Base-by-base conservation (phyloP, 2,329 filamentous ascomycete species). In the Orbilia quercus region DNA sequence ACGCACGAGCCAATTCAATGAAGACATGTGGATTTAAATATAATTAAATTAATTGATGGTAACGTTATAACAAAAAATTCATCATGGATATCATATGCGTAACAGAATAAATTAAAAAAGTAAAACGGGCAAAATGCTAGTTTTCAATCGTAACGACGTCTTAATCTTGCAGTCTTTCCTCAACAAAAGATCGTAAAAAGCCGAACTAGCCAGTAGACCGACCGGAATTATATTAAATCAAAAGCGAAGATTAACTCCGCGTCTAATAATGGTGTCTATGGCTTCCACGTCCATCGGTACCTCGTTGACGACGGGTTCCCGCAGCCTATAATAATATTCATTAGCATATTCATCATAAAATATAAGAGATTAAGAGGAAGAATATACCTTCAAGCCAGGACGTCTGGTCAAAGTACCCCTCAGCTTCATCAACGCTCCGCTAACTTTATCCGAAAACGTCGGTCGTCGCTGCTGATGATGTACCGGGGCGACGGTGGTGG, bases 371-470 rank as follows among this genome's bases (percentile, higher is more conserved):
- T 18, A 51, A 62, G 2, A 42, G 9, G n/a, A 48, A 14, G 7
- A 67, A 18, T 16, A 36, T 50, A 87, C 87, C 88, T 93, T 93
- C 76, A 90, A 82, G 22, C 88, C 91, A 1, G 90, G 89, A 42
- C 87, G 84, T 51, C 86, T 81, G 0, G 89, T 92, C 66, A 94
- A 79, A 60, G 83, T 86, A 6, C 91, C 91, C 80, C 87, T 88
- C 75, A 94, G 81, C 82, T 86, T 91, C 82, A 91, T 84, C 80
- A 94, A 82, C 0, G 90, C 90, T 16, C 91, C 91, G 54, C 86
- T 88, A 77, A 94, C 85, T 81, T 93, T 94, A 82, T 94, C 91
- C 50, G 89, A 89, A 76, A 93, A 82, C 40, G 84, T 86, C 1
- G 87, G 84, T 77, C 88, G 87, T 78, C 90, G 87, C 79, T 87